Conservation (phyloP, 352 stramenopile species). For the Pythium brachiatum region DNA sequence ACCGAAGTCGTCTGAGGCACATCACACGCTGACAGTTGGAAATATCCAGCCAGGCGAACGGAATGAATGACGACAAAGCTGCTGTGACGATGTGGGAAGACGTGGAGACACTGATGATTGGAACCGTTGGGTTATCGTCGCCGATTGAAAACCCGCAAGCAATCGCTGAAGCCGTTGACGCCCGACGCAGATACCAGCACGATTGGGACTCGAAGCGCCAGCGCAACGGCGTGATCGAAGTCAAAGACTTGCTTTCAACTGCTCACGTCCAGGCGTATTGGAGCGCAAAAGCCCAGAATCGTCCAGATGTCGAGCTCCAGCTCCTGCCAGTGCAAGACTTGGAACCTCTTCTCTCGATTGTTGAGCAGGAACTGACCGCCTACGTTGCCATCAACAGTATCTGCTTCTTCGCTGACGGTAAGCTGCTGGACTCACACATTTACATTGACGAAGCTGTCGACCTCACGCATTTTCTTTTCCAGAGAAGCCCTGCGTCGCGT, state of each 20-base stretch:
- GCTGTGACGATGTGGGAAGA: slow-evolving; percentile 28
- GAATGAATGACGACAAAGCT: slow-evolving; percentile 15
- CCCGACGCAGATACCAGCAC: slow-evolving; percentile 32
- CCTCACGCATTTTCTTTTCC: not conserved
- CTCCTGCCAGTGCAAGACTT: slow-evolving; percentile 40
- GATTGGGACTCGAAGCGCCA: slow-evolving; percentile 28
- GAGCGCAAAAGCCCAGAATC: slow-evolving; percentile 5
- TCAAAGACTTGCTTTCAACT: slow-evolving; percentile 27
- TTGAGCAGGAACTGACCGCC: slow-evolving; percentile 18
- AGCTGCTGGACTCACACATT: not conserved
- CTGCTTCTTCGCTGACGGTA: slow-evolving; percentile 72
- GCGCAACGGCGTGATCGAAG: slow-evolving; percentile 1
- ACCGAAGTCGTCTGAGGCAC: too few relatives aligned
- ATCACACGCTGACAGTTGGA: not conserved
- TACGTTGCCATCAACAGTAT: slow-evolving; percentile 69
- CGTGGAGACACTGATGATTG: slow-evolving; percentile 22
- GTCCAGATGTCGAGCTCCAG: slow-evolving; percentile 12
- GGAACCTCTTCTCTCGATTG: slow-evolving; percentile 29
- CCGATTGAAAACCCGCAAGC: slow-evolving; percentile 23
- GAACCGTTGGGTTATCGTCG: slow-evolving; percentile 28
- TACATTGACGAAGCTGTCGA: not conserved
- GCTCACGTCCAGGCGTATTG: slow-evolving; percentile 36
- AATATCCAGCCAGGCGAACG: slow-evolving; percentile 5
- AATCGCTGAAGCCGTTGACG: slow-evolving; percentile 23
- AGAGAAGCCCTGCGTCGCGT: slow-evolving; percentile 57